A percentile compares a stretch with the other conserved stretches of the same genome.
Evolutionary conservation across 495 filamentous ascomycete species (phyloP).

Genomic region (Aspergillus asperescens): DNA sequence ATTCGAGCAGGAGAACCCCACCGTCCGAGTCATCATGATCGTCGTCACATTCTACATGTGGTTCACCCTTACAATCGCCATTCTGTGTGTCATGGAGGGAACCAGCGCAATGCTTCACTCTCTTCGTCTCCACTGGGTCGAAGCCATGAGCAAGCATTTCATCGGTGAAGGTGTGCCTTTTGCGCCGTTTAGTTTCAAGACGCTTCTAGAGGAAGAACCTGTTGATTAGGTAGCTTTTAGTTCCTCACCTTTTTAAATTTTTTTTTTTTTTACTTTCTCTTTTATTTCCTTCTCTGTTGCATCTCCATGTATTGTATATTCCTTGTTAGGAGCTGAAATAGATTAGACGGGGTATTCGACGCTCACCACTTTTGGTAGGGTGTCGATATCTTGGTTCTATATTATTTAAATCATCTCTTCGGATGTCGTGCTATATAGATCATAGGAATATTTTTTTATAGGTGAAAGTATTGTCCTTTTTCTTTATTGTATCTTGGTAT

Average conservation of each 20-base stretch:
- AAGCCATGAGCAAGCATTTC: conserved; percentile 99
- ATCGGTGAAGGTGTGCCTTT: conserved; percentile 91
- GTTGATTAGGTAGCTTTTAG: conserved; percentile 47
- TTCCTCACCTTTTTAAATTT: neutral
- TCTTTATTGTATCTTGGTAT: too few relatives aligned
- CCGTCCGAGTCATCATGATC: conserved; percentile 68
- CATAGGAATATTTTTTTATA: too few relatives aligned
- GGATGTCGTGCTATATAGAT: too few relatives aligned
- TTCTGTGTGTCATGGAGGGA: conserved; percentile 77
- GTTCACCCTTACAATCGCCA: conserved; percentile 76
- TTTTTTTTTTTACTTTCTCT: conserved; percentile 11
- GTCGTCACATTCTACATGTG: conserved; percentile 78
- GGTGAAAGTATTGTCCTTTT: too few relatives aligned
- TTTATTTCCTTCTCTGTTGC: conserved; percentile 1
- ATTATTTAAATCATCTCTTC: too few relatives aligned
- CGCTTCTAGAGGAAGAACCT: conserved; percentile 78
- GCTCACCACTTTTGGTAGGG: too few relatives aligned
- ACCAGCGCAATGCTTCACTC: conserved; percentile 90
- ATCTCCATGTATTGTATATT: conserved; percentile 12
- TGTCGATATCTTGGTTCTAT: too few relatives aligned
- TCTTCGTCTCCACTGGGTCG: conserved; percentile 95
- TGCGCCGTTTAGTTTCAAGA: conserved; percentile 85
- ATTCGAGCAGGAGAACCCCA: conserved; percentile 56
- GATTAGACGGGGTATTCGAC: neutral
- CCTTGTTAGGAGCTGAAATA: neutral